Evolutionary conservation across 139 green algal species (phyloP), one percentile per base, ranked within the genome.

Genomic region (Spirogloea muscicola): DNA sequence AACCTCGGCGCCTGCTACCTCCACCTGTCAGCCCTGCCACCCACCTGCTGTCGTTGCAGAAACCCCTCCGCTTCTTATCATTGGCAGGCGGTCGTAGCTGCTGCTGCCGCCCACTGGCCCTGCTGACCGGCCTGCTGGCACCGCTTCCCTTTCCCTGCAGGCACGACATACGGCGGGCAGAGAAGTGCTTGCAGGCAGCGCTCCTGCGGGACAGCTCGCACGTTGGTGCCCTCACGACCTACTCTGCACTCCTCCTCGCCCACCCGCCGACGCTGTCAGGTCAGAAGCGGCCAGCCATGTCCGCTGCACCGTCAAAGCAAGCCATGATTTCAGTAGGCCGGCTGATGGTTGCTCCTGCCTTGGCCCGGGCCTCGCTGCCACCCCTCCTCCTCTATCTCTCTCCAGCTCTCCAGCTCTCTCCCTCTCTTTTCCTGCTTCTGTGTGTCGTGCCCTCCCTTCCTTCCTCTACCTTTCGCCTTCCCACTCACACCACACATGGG

Each of bases 1-100:
- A 64, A 64, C 36, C 55, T 64, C 10, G 55, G 55, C 29, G 9
- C 55, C 16, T 10, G 10, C 36, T 64, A 64, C 13, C 55, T 64
- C 55, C 55, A 64, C 36, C 10, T 64, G 55, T 64, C 10, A 13
- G 55, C 36, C 29, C 13, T 13, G 16, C 55, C 10, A 9, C 36
- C 10, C 39, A 9, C 36, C 39, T 13, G 29, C 36, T 64, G 39
- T 42, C 36, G 9, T 38, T 13, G 10, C 10, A 64, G 29, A 10
- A 42, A 13, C 36, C 29, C 36, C 55, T 38, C 36, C 13, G 29
- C 55, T 13, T 27, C 36, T 64, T 64, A 13, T 16, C 29, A n/a
- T n/a, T 49, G 36, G 55, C 10, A 64, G 10, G 29, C 55, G 10
- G 55, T 40, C 10, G 36, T 13, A 42, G 29, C 36, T 64, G 29